Base-by-base conservation (phyloP, 2,329 filamentous ascomycete species). In the Trichophyton rubrum region DNA sequence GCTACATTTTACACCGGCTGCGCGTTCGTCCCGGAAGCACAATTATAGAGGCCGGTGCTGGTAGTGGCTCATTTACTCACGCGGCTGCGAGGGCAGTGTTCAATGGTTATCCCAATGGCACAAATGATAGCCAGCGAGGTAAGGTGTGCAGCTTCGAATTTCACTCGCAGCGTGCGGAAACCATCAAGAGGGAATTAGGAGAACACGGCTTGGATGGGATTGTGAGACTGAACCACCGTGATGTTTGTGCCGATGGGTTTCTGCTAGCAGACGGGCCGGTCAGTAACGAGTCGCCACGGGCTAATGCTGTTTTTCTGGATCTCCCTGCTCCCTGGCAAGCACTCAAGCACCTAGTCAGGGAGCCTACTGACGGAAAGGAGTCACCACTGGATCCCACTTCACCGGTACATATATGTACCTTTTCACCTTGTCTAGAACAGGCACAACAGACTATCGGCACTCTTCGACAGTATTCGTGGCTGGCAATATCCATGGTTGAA, bases 351-450 rank as follows among this genome's bases (percentile, higher is more conserved):
- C 70, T 79, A 7, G 74, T 74, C 20, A 75, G 77, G 35, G 66
- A 71, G 22, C 66, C 71, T 1, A 60, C 68, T 3, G 66, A 70
- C 3, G 71, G 71, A 3, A 64, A 65, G 0, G 66, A 69, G 59
- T 80, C 81, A 0, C 79, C 83, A 0, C 79, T 97, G 9, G 86
- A 93, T 66, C 85, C 89, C 0, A 79, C 80, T n/a, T 80, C 82
- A 47, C 81, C 87, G 3, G 83, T 86, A 1, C 82, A 93, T 69
- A 82, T 99, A 60, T 99, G 93, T 77, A 95, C 90, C 0, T 99
- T 99, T 75, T 95, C 88, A 1, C 93, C 93, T 0, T 99, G 93
- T 73, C 95, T 99, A 65, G 93, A 99, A 74, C 93, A 99, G 76
- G 92, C 95, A 22, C 90, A 88, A 59, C 84, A 85, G 60, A 97